Evolutionary conservation across 148 eudicot species (phyloP), one percentile per base, ranked within the genome.

Genomic region (Rheum nobile): DNA sequence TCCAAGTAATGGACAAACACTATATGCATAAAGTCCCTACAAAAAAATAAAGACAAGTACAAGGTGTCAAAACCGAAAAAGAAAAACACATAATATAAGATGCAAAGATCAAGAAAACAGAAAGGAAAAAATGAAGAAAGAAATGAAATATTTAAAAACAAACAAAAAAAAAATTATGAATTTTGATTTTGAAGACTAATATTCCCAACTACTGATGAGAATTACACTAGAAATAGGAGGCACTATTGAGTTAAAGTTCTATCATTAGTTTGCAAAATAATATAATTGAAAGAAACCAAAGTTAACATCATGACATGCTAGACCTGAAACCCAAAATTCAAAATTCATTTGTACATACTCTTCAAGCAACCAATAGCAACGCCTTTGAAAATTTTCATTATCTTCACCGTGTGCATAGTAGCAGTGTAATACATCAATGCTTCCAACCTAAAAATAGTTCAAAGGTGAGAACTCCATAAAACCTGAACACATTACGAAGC

Each of bases 361-460:
- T 81, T 87, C 88, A 39, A 87, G 83, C 84, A 87, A 78, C 90
- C 90, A 85, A 73, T 87, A 87, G 82, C 88, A 77, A 75, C 90
- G 88, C 75, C 90, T 80, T 71, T 87, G 90, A 76, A 87, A 85
- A 71, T 77, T 77, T 79, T 87, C 90, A 72, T 87, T 83, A 57
- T 85, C 88, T 75, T 87, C 86, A 72, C 90, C 90, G 75, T 87
- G 90, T 37, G 90, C 90, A 77, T 87, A 87, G 80, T 87, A 87
- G 83, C 90, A 87, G 46, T 87, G 90, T 41, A 87, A 55, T 50
- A 81, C 88, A 69, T 87, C 90, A 76, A 85, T 77, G 75, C 88
- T 87, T 83, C 90, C 90, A 69, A 83, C 88, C 90, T 87, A 78
- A 57, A 76, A 9, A 47, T 76, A 44, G 17, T 57, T 32, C 44